Evolutionary conservation across 805 yeast genomes (phyloP).

Genomic region (Zygoascus bituminiphila): DNA sequence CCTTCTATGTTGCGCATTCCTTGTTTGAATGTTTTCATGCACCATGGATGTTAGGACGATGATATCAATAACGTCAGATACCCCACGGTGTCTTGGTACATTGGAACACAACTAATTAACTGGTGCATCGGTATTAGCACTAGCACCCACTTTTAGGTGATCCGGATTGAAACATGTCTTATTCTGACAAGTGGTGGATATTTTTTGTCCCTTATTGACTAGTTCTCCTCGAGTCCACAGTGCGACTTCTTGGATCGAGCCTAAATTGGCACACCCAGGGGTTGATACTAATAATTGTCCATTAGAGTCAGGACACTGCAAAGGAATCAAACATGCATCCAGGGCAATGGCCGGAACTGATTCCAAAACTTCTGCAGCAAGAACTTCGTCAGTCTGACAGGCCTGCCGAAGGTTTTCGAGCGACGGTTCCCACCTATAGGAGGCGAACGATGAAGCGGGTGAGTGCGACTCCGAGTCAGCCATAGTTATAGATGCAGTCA

Average conservation of each 20-base stretch:
- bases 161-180: neutral
- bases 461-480: too few species aligned
- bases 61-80: too few species aligned
- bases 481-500: too few species aligned
- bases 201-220: neutral
- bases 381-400: neutral
- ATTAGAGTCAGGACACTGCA: neutral
- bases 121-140: too few species aligned
- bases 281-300: neutral
- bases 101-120: too few species aligned
- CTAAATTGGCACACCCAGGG: neutral
- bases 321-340: neutral
- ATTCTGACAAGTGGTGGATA: neutral
- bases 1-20: too few species aligned
- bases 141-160: neutral
- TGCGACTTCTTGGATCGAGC: neutral
- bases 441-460: too few species aligned
- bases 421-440: neutral
- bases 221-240: neutral
- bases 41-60: too few species aligned
- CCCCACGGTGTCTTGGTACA: too few species aligned
- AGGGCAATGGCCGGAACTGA: neutral
- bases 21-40: too few species aligned
- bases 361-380: neutral
- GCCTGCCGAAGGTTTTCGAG: neutral